A percentile compares a stretch with the other conserved stretches of the same genome.
Conservation (phyloP, 2,329 filamentous ascomycete species). For the Sphaerulina populicola region DNA sequence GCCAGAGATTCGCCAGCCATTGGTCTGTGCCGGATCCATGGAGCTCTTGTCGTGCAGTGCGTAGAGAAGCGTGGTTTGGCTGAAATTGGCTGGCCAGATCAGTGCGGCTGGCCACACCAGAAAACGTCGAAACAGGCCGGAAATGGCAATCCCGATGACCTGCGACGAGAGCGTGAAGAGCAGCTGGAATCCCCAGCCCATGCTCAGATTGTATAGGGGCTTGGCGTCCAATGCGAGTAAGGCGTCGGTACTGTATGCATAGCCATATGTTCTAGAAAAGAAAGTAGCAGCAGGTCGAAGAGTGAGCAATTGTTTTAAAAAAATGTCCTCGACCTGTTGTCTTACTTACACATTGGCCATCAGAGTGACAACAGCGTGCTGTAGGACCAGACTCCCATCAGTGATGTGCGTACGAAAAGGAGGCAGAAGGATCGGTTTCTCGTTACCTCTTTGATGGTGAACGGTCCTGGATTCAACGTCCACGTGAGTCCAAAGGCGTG, state of each 20-base stretch:
- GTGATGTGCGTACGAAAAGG: background rate
- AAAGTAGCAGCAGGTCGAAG: no score
- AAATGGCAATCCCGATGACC: slow-evolving; percentile 76
- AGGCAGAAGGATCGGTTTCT: background rate
- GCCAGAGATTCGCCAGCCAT: slow-evolving; percentile 71
- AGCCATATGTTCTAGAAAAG: slow-evolving; percentile 12
- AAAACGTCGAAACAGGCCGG: slow-evolving; percentile 69
- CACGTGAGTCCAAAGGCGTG: slow-evolving; percentile 13
- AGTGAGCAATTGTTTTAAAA: no score
- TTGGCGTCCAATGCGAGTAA: slow-evolving; percentile 68
- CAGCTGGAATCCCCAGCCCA: slow-evolving; percentile 67
- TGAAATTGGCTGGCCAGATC: slow-evolving; percentile 83
- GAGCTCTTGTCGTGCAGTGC: slow-evolving; percentile 78
- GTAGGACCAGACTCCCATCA: background rate
- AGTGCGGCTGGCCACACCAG: slow-evolving; percentile 76
- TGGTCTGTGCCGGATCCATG: slow-evolving; percentile 45
- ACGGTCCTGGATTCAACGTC: slow-evolving; percentile 43
- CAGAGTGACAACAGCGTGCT: slow-evolving; percentile 35
- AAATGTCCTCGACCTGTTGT: no score
- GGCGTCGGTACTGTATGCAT: slow-evolving; percentile 35
- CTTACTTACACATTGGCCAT: slow-evolving; percentile 17
- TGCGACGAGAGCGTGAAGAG: slow-evolving; percentile 78
- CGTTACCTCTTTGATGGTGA: slow-evolving; percentile 49
- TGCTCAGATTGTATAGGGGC: slow-evolving; percentile 65
- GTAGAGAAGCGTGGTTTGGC: slow-evolving; percentile 81